Evolutionary conservation across 108 stramenopile species (phyloP), one percentile per base, ranked within the genome.

Genomic region (Pseudonitzschia delicatissima): DNA sequence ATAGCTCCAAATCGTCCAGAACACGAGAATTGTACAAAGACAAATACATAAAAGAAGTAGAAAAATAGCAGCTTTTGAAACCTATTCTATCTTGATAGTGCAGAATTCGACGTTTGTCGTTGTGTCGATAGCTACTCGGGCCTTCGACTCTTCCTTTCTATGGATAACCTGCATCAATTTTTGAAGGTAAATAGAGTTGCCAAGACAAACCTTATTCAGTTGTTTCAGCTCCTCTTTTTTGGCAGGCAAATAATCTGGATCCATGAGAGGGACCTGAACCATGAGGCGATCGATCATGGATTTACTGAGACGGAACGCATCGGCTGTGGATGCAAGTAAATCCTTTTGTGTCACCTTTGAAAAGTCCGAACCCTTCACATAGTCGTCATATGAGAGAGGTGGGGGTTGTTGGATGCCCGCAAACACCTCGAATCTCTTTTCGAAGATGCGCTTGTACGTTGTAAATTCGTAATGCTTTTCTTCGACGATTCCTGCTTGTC

Each of bases 401-500:
- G 86, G 91, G 18, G 91, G 91, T 57, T 84, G 83, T n/a, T 73
- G 75, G 47, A 92, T 74, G 12, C 36, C 15, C 18, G 29, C 27
- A 62, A 92, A 92, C 2, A 81, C 70, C 32, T 87, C 88, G 57
- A 83, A 92, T 34, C 87, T 80, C 60, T 86, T 85, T 44, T 83
- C 58, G 60, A 89, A 92, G 11, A 86, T 71, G 25, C 40, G 69
- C 36, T 73, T 53, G 21, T 72, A 73, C 2, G 91, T 74, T 29
- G 91, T 90, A 62, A 88, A 90, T 55, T 79, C 74, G 42, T 65
- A 82, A 2, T 27, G 11, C 23, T 20, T 66, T 62, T 62, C 60
- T 28, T 57, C 23, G 27, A 93, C 50, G n/a, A 88, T 35, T 32
- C 77, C 76, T n/a, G 85, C 74, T 53, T 93, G 88, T 49, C 75